phyloP scores from a whole-genome alignment of 1,139 yeast species.

The Kurtzmaniella quercitrusa region DNA sequence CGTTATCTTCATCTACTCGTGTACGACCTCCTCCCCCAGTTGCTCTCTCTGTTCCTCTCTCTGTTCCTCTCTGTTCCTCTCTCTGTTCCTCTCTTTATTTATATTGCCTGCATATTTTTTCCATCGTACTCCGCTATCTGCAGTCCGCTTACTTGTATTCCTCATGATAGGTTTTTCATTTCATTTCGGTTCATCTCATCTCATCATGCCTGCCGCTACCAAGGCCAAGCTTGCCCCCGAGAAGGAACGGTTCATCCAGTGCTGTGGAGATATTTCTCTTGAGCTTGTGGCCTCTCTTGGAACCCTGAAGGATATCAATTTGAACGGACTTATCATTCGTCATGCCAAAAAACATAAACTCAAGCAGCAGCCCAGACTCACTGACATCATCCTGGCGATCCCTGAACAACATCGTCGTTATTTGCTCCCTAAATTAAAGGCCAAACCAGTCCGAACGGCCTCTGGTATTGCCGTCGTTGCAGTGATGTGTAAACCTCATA shows the following conservation, averaged over 20 bases:
- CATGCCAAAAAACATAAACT: slow-evolving; percentile 87
- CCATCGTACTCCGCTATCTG: neutral
- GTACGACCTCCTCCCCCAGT: too few relatives aligned
- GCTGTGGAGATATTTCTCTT: slow-evolving; percentile 88
- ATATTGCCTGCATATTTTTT: too few relatives aligned
- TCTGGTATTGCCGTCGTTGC: slow-evolving; percentile 98
- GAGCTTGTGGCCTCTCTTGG: slow-evolving; percentile 80
- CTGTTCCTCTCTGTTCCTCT: too few relatives aligned
- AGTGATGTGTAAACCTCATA: slow-evolving; percentile 98
- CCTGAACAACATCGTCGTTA: slow-evolving; percentile 96
- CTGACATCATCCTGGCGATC: slow-evolving; percentile 90
- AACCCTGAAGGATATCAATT: slow-evolving; percentile 74
- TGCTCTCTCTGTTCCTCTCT: too few relatives aligned
- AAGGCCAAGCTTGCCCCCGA: slow-evolving; percentile 62
- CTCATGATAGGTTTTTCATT: neutral
- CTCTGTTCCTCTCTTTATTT: too few relatives aligned
- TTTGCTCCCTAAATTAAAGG: slow-evolving; percentile 86
- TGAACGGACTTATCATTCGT: slow-evolving; percentile 84
- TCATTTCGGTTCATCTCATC: neutral
- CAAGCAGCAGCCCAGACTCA: slow-evolving; percentile 88
- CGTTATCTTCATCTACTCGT: too few relatives aligned
- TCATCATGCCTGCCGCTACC: slow-evolving; percentile 1
- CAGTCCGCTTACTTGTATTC: neutral
- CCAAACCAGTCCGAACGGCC: slow-evolving; percentile 98
- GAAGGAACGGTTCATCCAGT: slow-evolving; percentile 86